These are phyloP conservation scores for Lentinula guzmanii DNA, from an alignment of 768 basidiomycete genomes.

Conservation along the genomic window DNA sequence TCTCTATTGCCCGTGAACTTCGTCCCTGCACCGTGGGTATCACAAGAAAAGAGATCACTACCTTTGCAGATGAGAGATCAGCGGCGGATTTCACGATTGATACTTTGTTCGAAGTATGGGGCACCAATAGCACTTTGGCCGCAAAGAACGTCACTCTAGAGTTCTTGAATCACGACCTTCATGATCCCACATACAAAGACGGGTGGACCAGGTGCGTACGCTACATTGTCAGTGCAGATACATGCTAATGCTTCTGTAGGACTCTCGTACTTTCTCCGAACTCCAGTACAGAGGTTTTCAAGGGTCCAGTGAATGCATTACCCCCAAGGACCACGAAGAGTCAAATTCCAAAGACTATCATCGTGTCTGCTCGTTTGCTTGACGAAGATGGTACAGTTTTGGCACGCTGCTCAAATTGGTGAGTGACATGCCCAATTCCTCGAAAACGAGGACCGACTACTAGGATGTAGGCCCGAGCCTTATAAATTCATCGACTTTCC, in stretches of 20 bases:
- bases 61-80: constrained; percentile 51
- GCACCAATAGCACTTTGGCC: constrained; percentile 67
- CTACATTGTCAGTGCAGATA: background rate
- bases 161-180: constrained; percentile 58
- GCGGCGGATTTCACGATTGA: constrained; percentile 64
- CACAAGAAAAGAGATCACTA: constrained; percentile 69
- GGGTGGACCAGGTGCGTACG: constrained; percentile 33
- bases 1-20: constrained; percentile 80
- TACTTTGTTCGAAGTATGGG: constrained; percentile 78
- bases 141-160: constrained; percentile 59
- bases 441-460: background rate
- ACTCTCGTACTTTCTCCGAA: constrained; percentile 57
- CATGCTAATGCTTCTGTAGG: background rate
- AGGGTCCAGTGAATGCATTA: constrained; percentile 67
- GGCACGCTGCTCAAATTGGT: constrained; percentile 74
- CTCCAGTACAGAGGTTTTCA: constrained; percentile 79
- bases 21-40: constrained; percentile 77
- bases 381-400: constrained; percentile 52
- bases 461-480: constrained; percentile 75
- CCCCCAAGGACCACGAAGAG: constrained; percentile 58
- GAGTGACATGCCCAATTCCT: constrained; percentile 15
- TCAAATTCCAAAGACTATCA: constrained; percentile 58
- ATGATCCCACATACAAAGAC: constrained; percentile 51
- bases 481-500: constrained; percentile 91
- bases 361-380: constrained; percentile 66